These are phyloP conservation scores for Lepidium didymum DNA, from an alignment of 345 rosid genomes.

Conservation along the genomic window DNA sequence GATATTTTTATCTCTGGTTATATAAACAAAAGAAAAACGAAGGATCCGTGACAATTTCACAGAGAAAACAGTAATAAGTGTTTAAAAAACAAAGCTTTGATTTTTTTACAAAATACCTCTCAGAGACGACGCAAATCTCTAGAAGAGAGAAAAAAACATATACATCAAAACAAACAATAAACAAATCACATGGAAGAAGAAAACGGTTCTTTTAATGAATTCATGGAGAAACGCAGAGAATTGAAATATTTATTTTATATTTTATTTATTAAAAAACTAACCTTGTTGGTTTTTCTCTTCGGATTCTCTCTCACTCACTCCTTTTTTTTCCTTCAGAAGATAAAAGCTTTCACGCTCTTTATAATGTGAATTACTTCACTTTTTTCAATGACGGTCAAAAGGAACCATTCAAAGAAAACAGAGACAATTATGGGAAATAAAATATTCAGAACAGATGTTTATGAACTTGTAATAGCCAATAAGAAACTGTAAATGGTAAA, in stretches of 20 bases:
- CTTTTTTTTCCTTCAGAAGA: neutral
- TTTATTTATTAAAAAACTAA: neutral
- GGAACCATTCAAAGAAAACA: constrained; percentile 12
- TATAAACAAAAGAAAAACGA: constrained; percentile 10
- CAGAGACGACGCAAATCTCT: constrained; percentile 29
- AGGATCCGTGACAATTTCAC: constrained; percentile 18
- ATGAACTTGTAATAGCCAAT: neutral
- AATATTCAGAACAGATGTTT: neutral
- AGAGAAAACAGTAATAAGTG: constrained; percentile 26
- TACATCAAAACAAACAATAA: constrained; percentile 2
- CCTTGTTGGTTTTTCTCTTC: constrained; percentile 19
- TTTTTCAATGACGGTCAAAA: constrained; percentile 23
- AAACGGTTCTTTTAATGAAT: constrained; percentile 11
- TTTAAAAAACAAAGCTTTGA: neutral
- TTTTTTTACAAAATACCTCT: constrained; percentile 12
- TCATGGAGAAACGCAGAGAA: constrained; percentile 3
- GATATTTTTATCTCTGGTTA: neutral
- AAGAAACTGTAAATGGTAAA: neutral
- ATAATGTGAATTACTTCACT: constrained; percentile 16
- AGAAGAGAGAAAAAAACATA: constrained; percentile 2
- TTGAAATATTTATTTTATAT: neutral
- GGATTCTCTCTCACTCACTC: neutral
- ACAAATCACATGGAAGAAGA: constrained; percentile 12
- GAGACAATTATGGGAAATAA: neutral
- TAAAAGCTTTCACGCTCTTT: constrained; percentile 22